Percentiles rank a stretch among this genome's conserved stretches.
Evolutionary conservation across 371 early-diverging fungal species (phyloP).

Genomic region (Conidiobolus incongruus): DNA sequence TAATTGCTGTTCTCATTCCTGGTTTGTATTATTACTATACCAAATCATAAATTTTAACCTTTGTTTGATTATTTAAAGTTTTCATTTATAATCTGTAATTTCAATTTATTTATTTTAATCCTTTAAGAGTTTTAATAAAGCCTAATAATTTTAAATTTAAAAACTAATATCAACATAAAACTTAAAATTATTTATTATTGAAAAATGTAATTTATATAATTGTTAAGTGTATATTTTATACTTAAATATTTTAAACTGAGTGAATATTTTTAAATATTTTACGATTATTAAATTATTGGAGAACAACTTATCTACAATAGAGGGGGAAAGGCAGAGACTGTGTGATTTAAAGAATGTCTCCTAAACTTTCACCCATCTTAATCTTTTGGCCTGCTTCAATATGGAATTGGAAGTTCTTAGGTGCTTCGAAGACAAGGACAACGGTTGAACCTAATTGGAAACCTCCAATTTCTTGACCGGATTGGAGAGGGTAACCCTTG

Average conservation of each 20-base stretch:
- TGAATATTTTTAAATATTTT: background rate
- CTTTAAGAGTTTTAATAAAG: background rate
- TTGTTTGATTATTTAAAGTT: background rate
- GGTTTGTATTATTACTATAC: slow-evolving; percentile 1
- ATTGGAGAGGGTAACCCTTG: slow-evolving; percentile 34
- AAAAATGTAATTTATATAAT: background rate
- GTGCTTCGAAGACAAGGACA: slow-evolving; percentile 93
- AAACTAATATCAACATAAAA: background rate
- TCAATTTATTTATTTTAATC: background rate
- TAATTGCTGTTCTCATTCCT: slow-evolving; percentile 1
- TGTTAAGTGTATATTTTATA: background rate
- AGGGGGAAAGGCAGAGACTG: too few species aligned
- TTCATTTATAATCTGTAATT: background rate
- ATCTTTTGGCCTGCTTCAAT: slow-evolving; percentile 49
- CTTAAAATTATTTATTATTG: background rate
- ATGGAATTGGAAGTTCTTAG: slow-evolving; percentile 48
- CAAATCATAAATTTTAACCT: background rate
- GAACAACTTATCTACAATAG: too few species aligned
- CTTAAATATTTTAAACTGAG: background rate
- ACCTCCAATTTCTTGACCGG: slow-evolving; percentile 85
- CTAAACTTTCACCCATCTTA: slow-evolving; percentile 65
- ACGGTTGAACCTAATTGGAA: slow-evolving; percentile 87
- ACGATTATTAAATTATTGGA: too few species aligned
- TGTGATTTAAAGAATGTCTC: too few species aligned
- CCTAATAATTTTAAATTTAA: background rate